A percentile compares a stretch with the other conserved stretches of the same genome.
Conservation (phyloP, 2,329 filamentous ascomycete genomes). For the Penicillium occitanis region DNA sequence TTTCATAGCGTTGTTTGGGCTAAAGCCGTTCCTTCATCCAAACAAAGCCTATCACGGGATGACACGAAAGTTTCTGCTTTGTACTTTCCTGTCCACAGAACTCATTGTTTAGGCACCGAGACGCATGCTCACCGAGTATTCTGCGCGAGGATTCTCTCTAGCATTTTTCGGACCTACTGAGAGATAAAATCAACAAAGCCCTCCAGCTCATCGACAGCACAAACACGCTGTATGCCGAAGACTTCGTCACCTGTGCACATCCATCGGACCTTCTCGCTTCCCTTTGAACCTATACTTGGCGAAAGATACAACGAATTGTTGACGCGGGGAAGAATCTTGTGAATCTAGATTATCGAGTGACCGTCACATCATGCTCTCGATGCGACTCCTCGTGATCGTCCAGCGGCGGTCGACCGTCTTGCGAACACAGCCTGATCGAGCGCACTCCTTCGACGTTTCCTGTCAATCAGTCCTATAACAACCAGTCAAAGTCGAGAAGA, state of each 20-base stretch:
- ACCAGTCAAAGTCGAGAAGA: not conserved
- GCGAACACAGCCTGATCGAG: not conserved
- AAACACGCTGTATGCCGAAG: not conserved
- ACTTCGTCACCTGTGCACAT: not conserved
- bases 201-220: not conserved
- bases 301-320: not conserved
- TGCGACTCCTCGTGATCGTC: not conserved
- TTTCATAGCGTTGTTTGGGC: not conserved
- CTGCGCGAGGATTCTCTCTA: not conserved
- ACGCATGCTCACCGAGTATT: not conserved
- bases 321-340: too few relatives aligned
- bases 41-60: constrained; percentile 2
- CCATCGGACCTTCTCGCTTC: not conserved
- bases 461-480: not conserved
- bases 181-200: not conserved
- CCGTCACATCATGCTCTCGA: not conserved
- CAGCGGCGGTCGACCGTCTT: not conserved
- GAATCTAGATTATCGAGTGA: not conserved
- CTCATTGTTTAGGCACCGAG: not conserved
- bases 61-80: not conserved
- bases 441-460: not conserved
- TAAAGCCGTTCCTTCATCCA: not conserved
- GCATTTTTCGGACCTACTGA: not conserved
- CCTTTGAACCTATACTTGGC: not conserved
- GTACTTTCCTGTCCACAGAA: not conserved